A percentile compares a stretch with the other conserved stretches of the same genome.
These are phyloP conservation scores for Vitis rupestris DNA, from an alignment of 164 flowering plant species.

Conservation along the genomic window DNA sequence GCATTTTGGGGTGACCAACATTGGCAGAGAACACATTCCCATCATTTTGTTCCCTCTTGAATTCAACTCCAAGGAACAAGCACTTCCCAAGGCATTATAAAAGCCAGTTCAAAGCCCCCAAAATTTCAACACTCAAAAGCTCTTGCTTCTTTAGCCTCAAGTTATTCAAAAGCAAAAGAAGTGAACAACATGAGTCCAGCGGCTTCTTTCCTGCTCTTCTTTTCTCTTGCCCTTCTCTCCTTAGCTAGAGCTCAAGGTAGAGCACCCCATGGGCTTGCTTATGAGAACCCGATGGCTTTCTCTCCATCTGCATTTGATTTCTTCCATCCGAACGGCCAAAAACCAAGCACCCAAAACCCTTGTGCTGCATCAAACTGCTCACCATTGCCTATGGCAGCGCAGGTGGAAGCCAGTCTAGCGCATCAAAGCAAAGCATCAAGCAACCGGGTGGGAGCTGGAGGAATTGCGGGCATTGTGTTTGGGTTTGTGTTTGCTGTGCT, in stretches of 20 bases:
- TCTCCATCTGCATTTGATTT: slow-evolving; percentile 70
- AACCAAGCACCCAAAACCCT: slow-evolving; percentile 9
- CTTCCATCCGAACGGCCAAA: slow-evolving; percentile 57
- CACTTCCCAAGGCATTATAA: slow-evolving; percentile 31
- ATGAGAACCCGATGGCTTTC: slow-evolving; percentile 59
- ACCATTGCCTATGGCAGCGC: slow-evolving; percentile 52
- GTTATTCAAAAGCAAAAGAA: not conserved
- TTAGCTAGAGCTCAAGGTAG: slow-evolving; percentile 36
- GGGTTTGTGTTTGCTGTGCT: slow-evolving; percentile 40
- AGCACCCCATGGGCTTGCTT: slow-evolving; percentile 64
- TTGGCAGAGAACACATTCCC: slow-evolving; percentile 4
- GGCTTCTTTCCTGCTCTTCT: slow-evolving; percentile 18
- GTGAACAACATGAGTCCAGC: slow-evolving; percentile 17
- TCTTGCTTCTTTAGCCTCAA: not conserved
- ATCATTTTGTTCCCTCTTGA: slow-evolving; percentile 43
- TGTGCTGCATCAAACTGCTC: slow-evolving; percentile 38
- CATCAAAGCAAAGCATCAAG: slow-evolving; percentile 29
- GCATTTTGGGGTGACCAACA: not conserved
- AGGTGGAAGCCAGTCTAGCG: slow-evolving; percentile 37
- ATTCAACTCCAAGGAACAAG: slow-evolving; percentile 54
- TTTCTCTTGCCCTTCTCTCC: slow-evolving; percentile 31
- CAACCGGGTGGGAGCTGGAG: slow-evolving; percentile 40
- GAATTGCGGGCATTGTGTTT: slow-evolving; percentile 51
- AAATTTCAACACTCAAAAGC: slow-evolving; percentile 7
- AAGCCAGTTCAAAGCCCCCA: slow-evolving; percentile 24